Conservation (phyloP, 2,329 filamentous ascomycete species). For the Beauveria brongniartii region DNA sequence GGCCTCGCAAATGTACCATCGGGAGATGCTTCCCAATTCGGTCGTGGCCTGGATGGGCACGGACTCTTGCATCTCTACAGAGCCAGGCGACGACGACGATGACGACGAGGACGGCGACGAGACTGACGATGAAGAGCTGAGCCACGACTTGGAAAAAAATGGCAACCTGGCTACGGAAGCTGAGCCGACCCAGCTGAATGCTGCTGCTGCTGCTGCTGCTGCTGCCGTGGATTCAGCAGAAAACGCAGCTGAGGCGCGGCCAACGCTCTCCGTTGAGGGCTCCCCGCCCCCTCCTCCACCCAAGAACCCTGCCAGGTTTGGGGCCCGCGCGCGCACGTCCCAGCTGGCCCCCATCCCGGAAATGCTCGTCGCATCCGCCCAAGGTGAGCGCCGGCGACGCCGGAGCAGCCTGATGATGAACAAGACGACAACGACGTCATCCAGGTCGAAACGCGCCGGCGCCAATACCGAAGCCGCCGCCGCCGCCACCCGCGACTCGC, state of each 20-base stretch:
- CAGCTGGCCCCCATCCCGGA: constrained; percentile 36
- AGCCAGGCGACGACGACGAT: background rate
- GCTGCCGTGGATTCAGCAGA: background rate
- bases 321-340: constrained; percentile 14
- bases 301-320: constrained; percentile 12
- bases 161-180: background rate
- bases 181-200: background rate
- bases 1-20: constrained; percentile 9
- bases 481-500: background rate
- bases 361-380: constrained; percentile 18
- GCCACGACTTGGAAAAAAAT: background rate
- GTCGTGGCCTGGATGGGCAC: constrained; percentile 9
- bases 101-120: background rate
- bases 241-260: background rate
- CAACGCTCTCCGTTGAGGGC: background rate
- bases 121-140: background rate
- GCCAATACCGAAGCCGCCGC: background rate
- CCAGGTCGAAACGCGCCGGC: constrained; percentile 12
- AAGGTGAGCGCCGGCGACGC: background rate
- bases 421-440: background rate
- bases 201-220: no score
- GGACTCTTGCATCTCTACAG: background rate
- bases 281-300: constrained; percentile 7
- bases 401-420: background rate
- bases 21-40: constrained; percentile 8